Percentiles rank a stretch among this genome's conserved stretches.
Evolutionary conservation across 148 eudicot species (phyloP).

Genomic region (Chenopodium suecicum): DNA sequence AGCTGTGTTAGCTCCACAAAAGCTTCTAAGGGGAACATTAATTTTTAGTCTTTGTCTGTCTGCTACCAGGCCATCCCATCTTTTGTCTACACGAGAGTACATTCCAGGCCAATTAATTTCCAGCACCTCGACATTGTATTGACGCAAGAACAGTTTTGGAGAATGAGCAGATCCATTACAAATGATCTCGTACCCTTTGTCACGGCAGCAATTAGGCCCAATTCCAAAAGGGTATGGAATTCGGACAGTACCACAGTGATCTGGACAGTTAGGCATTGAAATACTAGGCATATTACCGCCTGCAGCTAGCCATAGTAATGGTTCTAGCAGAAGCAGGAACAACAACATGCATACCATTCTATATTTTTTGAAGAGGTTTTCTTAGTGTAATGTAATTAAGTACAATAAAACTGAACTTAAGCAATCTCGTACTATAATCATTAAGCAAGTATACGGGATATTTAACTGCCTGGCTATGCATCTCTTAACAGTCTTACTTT

Average conservation of each 20-base stretch:
- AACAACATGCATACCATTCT: conserved; percentile 10
- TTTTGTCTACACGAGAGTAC: background rate
- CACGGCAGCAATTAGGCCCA: conserved; percentile 23
- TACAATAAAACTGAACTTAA: background rate
- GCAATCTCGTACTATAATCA: background rate
- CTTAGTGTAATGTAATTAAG: background rate
- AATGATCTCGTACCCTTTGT: conserved; percentile 19
- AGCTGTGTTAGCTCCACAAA: conserved; percentile 15
- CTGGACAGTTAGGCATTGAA: conserved; percentile 25
- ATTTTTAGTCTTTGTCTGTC: background rate
- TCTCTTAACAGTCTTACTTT: too few relatives aligned
- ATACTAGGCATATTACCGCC: background rate
- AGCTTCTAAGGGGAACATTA: background rate
- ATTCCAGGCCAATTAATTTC: conserved; percentile 25
- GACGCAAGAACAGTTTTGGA: conserved; percentile 19
- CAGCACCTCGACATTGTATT: conserved; percentile 19
- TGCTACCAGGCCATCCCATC: too few relatives aligned
- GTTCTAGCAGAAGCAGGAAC: conserved; percentile 16
- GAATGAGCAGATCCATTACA: conserved; percentile 27
- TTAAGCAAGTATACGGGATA: too few relatives aligned
- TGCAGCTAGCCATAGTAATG: conserved; percentile 3
- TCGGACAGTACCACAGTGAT: conserved; percentile 23
- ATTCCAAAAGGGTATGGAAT: conserved; percentile 44
- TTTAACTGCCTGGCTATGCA: too few relatives aligned
- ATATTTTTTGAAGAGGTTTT: background rate